Base-by-base conservation (phyloP, 2,329 filamentous ascomycete genomes). In the Didymella keratinophila region DNA sequence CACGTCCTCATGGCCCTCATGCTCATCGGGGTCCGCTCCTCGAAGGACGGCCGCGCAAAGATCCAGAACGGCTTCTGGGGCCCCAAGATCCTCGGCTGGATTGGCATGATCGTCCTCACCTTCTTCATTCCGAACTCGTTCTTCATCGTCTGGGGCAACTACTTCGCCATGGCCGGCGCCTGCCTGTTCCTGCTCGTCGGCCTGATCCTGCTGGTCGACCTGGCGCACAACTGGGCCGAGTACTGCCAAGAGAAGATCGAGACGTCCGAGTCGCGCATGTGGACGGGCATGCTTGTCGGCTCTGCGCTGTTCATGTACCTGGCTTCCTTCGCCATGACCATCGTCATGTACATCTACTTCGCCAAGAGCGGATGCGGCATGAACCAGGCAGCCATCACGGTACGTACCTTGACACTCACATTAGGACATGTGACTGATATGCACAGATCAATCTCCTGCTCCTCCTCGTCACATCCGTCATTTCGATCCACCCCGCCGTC, bases 11-110 rank as follows among this genome's bases (percentile, higher is more conserved):
- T 98, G 68, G 93, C 92, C 4, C 81, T 92, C 47, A 84, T 97
- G 60, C 85, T 99, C 43, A 83, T 98, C 54, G 95, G 95, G 50
- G 93, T 99, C 50, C 87, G 86, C 52, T 92, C 88, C 46, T 95
- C 93, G 23, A 95, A 91, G 77, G 91, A 96, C 75, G 90, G 90
- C 43, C 89, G 95, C 64, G 93, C 95, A 2, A 86, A 87, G 18
- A 85, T 99, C 52, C 95, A 99, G 75, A 99, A 99, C 79, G 95
- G 94, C n/a, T 99, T 92, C 79, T 99, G 95, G 95, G 95, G 93
- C 1, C 95, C 95, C 44, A 99, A 99, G 81, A 85, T 99, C 58
- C 86, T 97, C 60, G 87, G 88, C 51, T 99, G 95, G 95, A 75
- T 97, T 48, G 87, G 84, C 14, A 86, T 98, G 66, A 88, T 98